phyloP scores from a whole-genome alignment of 768 basidiomycete species.

The Podaxis sp. region DNA sequence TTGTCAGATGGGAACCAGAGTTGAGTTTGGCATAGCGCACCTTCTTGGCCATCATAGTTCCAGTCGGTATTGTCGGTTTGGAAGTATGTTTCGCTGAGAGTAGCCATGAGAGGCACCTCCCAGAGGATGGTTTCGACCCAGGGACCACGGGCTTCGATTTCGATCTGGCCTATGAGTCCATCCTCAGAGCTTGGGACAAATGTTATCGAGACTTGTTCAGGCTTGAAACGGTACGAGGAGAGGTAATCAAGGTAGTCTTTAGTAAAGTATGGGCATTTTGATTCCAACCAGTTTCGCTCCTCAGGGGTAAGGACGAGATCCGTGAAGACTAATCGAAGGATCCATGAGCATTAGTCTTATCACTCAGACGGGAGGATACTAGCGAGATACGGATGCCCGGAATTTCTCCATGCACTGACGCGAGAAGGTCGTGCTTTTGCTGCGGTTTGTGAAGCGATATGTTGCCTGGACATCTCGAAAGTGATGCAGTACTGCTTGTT shows the following conservation, averaged over 20 bases:
- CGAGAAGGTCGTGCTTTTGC: constrained; percentile 62
- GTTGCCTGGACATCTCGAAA: constrained; percentile 71
- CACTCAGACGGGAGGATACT: constrained; percentile 6
- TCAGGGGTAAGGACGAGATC: constrained; percentile 53
- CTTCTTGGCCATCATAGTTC: constrained; percentile 79
- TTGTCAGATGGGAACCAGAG: neutral
- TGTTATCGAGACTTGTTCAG: constrained; percentile 63
- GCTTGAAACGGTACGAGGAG: constrained; percentile 63
- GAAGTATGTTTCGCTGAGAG: constrained; percentile 89
- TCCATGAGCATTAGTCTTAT: constrained; percentile 4
- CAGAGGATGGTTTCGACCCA: constrained; percentile 90
- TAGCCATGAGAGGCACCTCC: constrained; percentile 95
- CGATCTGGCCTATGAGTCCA: constrained; percentile 54
- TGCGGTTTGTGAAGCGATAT: constrained; percentile 83
- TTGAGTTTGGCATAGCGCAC: constrained; percentile 31
- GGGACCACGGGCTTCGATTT: constrained; percentile 69
- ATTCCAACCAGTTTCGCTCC: constrained; percentile 68
- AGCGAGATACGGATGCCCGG: constrained; percentile 52
- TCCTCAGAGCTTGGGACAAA: constrained; percentile 61
- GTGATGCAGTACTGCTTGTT: constrained; percentile 80
- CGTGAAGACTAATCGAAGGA: constrained; percentile 53
- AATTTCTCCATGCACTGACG: constrained; percentile 61
- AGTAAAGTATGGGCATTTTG: constrained; percentile 73
- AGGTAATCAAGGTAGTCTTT: constrained; percentile 77
- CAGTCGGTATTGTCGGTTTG: constrained; percentile 72